Base-by-base conservation (phyloP, 2,329 filamentous ascomycete species). In the Curvularia verruculosa region DNA sequence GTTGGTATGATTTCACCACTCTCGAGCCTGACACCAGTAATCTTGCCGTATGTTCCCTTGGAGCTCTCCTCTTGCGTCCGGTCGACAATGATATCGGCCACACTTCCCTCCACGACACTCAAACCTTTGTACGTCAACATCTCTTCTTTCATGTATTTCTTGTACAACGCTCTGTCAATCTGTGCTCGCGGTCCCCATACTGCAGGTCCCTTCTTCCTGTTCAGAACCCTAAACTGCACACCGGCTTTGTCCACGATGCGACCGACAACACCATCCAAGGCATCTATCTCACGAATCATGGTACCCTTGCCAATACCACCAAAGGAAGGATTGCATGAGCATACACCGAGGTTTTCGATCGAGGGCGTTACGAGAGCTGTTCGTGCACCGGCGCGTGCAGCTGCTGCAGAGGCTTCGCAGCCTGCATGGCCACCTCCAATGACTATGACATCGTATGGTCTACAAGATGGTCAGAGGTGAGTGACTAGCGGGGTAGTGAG, bases 301-400 rank as follows among this genome's bases (percentile, higher is more conserved):
- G 91, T 98, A 15, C 95, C 95, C 75, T 99, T 99, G 43, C 95
- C 95, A 67, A 99, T 98, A n/a, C 95, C 95, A 37, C 95, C 95
- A 72, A 99, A 96, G 63, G 92, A 96, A 1, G 94, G 94, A 75
- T 98, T 98, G 80, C 94, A 98, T 34, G 93, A 97, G 79, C 94
- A 98, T 28, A 95, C 91, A 53, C 94, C 94, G 19, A 98, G 87
- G 68, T 97, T 96, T 57, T 93, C 88, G 56, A 91, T 77, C 58
- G 90, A 92, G 2, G 94, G 95, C 1, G 95, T 99, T 47, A 99
- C 83, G 64, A 99, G 85, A 1, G 90, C 94, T 40, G 95, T 98
- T 68, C 88, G 87, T 48, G 94, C 95, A 50, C 95, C 95, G 15
- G 90, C 86, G 70, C 95, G 87, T 43, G 95, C 95, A 13, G 95